Conservation (phyloP, 2,329 filamentous ascomycete genomes). For the Aureobasidium namibiae region DNA sequence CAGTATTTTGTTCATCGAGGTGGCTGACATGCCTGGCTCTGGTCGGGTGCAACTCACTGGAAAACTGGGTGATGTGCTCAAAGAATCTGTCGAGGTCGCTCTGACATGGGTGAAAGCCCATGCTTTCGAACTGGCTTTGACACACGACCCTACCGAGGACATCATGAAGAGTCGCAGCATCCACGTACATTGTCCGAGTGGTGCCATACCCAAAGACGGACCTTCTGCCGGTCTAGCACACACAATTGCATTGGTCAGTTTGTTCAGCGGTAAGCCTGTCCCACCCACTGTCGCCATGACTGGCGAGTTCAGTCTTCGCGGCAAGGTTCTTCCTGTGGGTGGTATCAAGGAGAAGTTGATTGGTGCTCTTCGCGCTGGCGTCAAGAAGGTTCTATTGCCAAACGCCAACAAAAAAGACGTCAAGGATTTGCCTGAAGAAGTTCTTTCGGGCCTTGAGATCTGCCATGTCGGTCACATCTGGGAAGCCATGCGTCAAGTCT, state of each 20-base stretch:
- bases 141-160: conserved; percentile 71
- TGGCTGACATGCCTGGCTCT: conserved; percentile 90
- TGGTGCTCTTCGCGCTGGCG: conserved; percentile 82
- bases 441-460: conserved; percentile 78
- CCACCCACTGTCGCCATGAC: conserved; percentile 96
- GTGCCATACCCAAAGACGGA: conserved; percentile 91
- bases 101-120: conserved; percentile 96
- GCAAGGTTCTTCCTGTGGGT: conserved; percentile 85
- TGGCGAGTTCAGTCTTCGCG: conserved; percentile 68
- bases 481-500: conserved; percentile 85
- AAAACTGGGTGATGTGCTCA: conserved; percentile 91
- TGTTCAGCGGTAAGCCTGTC: conserved; percentile 79
- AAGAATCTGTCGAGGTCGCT: conserved; percentile 94
- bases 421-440: conserved; percentile 82
- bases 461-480: conserved; percentile 86
- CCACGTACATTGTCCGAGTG: conserved; percentile 92
- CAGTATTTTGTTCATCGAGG: conserved; percentile 95
- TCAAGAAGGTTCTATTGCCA: conserved; percentile 87
- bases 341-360: conserved; percentile 99
- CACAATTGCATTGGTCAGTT: conserved; percentile 82
- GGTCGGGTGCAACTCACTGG: conserved; percentile 92
- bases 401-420: conserved; percentile 86
- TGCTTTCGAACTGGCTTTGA: conserved; percentile 81
- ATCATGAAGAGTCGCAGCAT: conserved; percentile 94
- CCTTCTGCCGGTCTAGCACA: conserved; percentile 81